Percentiles rank a stretch among this genome's conserved stretches.
Evolutionary conservation across 768 basidiomycete genomes (phyloP).

Genomic region (Russula earlei): DNA sequence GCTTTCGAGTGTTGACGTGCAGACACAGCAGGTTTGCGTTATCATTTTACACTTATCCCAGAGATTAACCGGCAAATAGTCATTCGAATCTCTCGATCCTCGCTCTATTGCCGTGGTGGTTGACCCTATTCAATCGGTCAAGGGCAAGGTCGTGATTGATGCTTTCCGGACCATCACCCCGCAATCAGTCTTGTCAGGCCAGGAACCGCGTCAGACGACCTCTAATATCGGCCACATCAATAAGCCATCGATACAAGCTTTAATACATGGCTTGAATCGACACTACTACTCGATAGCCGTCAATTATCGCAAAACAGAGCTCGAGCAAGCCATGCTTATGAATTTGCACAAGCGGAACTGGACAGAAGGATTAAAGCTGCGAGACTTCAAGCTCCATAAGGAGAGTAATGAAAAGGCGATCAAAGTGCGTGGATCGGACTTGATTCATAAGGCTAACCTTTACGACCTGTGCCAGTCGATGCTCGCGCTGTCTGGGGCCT

Average conservation of each 20-base stretch:
- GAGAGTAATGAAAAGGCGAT: slow-evolving; percentile 87
- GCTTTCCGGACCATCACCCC: slow-evolving; percentile 97
- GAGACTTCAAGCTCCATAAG: slow-evolving; percentile 85
- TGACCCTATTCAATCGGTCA: slow-evolving; percentile 98
- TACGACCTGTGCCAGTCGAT: slow-evolving; percentile 51
- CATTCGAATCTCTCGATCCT: slow-evolving; percentile 88
- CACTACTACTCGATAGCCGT: slow-evolving; percentile 98
- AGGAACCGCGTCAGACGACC: slow-evolving; percentile 94
- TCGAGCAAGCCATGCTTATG: slow-evolving; percentile 98
- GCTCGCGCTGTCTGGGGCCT: slow-evolving; percentile 85
- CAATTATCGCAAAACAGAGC: slow-evolving; percentile 95
- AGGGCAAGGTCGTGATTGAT: slow-evolving; percentile 97
- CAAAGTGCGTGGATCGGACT: slow-evolving; percentile 50
- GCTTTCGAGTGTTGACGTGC: slow-evolving; percentile 97
- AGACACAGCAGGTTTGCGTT: slow-evolving; percentile 82
- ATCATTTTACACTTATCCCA: background rate
- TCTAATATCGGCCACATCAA: slow-evolving; percentile 98
- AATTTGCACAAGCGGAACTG: slow-evolving; percentile 98
- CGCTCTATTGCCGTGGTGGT: slow-evolving; percentile 96
- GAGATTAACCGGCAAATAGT: slow-evolving; percentile 38
- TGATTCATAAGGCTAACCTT: background rate
- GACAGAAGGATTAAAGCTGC: slow-evolving; percentile 92
- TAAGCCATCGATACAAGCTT: slow-evolving; percentile 97
- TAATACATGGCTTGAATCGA: slow-evolving; percentile 94
- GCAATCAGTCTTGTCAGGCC: slow-evolving; percentile 78